Base-by-base conservation (phyloP, 768 basidiomycete genomes). In the Melanogaster broomeanus region DNA sequence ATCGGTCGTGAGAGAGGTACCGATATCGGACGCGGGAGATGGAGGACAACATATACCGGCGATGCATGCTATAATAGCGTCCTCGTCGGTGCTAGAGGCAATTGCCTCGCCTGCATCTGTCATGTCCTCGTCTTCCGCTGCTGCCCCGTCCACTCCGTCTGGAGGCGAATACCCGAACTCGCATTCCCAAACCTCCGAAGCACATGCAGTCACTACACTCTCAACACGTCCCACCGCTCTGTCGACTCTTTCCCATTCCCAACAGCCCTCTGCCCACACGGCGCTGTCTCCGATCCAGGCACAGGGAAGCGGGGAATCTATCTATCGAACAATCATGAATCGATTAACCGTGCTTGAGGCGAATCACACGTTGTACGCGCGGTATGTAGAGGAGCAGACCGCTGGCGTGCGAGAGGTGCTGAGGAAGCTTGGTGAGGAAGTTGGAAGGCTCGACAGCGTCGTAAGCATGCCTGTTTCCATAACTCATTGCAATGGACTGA, bases 291-390 rank as follows among this genome's bases (percentile, higher is more conserved):
- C 53, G 2, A n/a, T 31, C 8, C 64, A 66, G 10, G 11, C 44
- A 22, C 46, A 40, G 11, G 60, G 66, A 49, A 43, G 59, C 12
- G 91, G 90, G 21, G 97, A 99, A 66, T 95, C 93, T 2, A 94
- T 99, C 57, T 98, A 97, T 61, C 87, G 93, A 8, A 91, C 88
- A 12, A 99, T 98, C 59, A 95, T 95, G 84, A 96, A 97, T 59
- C 86, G 94, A 6, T 78, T 99, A 11, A 81, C 83, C 3, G 81
- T 83, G 6, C 78, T 98, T 13, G 95, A 98, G 68, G 80, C 80
- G 9, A 97, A 95, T 60, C 88, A 93, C 42, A 91, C 91, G 0
- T 76, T 98, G 4, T 87, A 91, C 38, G 80, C 85, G 19, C 71
- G 84, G 15, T 98, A 97, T 64, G 85, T 97, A 11, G 93, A 95